Conservation (phyloP, 2,329 filamentous ascomycete species). For the Phyllosticta citriasiana region DNA sequence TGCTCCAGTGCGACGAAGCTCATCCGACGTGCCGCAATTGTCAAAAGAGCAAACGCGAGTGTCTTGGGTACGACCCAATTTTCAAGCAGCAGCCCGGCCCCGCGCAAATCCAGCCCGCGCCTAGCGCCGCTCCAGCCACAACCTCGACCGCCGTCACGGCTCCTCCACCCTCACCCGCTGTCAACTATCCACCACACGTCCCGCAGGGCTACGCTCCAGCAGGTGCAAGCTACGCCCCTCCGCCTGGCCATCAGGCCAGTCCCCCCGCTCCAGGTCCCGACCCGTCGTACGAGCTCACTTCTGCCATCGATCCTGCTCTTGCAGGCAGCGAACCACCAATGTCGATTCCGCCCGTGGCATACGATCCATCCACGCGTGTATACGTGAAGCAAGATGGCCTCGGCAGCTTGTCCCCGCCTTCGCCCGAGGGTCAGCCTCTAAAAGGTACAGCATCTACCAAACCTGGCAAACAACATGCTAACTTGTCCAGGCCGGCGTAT, state of each 20-base stretch:
- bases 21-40: constrained; percentile 89
- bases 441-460: constrained; percentile 18
- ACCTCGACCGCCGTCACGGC: constrained; percentile 21
- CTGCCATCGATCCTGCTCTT: constrained; percentile 58
- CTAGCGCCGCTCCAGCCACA: constrained; percentile 36
- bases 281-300: constrained; percentile 42
- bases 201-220: constrained; percentile 36
- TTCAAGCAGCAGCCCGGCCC: constrained; percentile 66
- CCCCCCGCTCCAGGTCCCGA: constrained; percentile 25
- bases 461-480: background rate
- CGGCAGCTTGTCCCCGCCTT: constrained; percentile 13
- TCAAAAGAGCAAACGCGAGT: constrained; percentile 80
- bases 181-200: constrained; percentile 27
- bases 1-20: constrained; percentile 78
- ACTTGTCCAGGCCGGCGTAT: constrained; percentile 23
- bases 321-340: constrained; percentile 33
- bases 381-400: constrained; percentile 11
- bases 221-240: constrained; percentile 29
- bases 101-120: constrained; percentile 61
- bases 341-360: constrained; percentile 12
- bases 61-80: constrained; percentile 76
- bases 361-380: constrained; percentile 6
- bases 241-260: constrained; percentile 15
- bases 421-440: constrained; percentile 16
- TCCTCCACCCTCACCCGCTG: constrained; percentile 20